phyloP scores from a whole-genome alignment of 2,329 filamentous ascomycete genomes.

The Colletotrichum gigasporum region DNA sequence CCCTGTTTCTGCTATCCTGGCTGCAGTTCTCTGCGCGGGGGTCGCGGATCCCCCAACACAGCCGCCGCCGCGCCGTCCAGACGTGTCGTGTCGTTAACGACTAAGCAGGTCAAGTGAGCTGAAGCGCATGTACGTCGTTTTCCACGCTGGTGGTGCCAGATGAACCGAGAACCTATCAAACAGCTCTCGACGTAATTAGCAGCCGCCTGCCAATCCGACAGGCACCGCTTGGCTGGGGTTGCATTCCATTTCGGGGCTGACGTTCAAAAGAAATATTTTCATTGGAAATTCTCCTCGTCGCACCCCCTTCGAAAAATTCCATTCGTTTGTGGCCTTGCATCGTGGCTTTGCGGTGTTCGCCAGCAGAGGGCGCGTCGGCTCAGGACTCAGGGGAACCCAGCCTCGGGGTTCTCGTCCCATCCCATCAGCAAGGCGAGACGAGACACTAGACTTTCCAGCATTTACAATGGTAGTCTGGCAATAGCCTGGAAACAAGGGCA shows the following conservation, averaged over 20 bases:
- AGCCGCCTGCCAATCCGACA: slow-evolving; percentile 16
- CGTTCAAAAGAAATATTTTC: slow-evolving; percentile 21
- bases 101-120: slow-evolving; percentile 41
- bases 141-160: slow-evolving; percentile 28
- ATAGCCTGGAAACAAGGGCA: slow-evolving; percentile 24
- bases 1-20: background rate
- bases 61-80: too few species aligned
- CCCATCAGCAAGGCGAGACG: slow-evolving; percentile 19
- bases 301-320: background rate
- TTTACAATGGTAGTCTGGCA: slow-evolving; percentile 1
- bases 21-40: background rate
- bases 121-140: slow-evolving; percentile 38
- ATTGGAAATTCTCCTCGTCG: slow-evolving; percentile 16
- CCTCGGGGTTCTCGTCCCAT: slow-evolving; percentile 7
- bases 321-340: slow-evolving; percentile 21
- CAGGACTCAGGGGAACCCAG: slow-evolving; percentile 22
- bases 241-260: slow-evolving; percentile 23
- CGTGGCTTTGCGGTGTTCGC: slow-evolving; percentile 6
- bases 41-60: background rate
- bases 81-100: background rate
- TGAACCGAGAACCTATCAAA: slow-evolving; percentile 33
- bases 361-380: background rate
- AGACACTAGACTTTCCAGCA: slow-evolving; percentile 2
- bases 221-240: slow-evolving; percentile 8
- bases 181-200: background rate